Conservation (phyloP, 1,284 basidiomycete species). For the Apiotrichum akiyoshidainum region DNA sequence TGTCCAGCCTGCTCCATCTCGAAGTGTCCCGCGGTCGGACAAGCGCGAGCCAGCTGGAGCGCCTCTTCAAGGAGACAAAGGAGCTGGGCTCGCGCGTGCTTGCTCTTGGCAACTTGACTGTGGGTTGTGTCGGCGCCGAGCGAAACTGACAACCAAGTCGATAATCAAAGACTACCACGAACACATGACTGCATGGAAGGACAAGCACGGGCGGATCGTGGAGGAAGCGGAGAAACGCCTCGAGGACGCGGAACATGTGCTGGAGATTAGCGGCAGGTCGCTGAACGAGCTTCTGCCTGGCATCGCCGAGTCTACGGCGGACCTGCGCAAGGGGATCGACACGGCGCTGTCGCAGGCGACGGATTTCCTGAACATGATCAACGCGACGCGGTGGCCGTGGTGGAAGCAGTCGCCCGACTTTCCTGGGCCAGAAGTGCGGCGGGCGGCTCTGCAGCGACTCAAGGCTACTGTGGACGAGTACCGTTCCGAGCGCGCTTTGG, state of each 20-base stretch:
- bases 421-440: constrained; percentile 41
- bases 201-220: too few species aligned
- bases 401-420: constrained; percentile 30
- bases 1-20: constrained; percentile 46
- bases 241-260: constrained; percentile 11
- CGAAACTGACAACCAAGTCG: constrained; percentile 16
- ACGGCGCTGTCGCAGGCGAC: constrained; percentile 50
- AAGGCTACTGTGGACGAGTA: constrained; percentile 51
- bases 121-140: constrained; percentile 12
- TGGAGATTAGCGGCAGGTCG: neutral
- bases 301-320: constrained; percentile 52
- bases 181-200: neutral
- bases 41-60: constrained; percentile 46
- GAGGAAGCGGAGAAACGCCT: constrained; percentile 3
- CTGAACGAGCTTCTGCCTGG: constrained; percentile 55
- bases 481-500: constrained; percentile 49
- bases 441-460: constrained; percentile 48
- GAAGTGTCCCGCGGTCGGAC: constrained; percentile 52
- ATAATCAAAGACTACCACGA: constrained; percentile 33
- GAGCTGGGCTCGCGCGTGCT: constrained; percentile 35
- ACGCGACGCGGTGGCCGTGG: constrained; percentile 54
- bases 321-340: constrained; percentile 52
- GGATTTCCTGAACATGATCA: constrained; percentile 54
- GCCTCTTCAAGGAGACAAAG: constrained; percentile 37
- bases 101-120: constrained; percentile 37